Base-by-base conservation (phyloP, 2,329 filamentous ascomycete genomes). In the Xylaria multiplex region DNA sequence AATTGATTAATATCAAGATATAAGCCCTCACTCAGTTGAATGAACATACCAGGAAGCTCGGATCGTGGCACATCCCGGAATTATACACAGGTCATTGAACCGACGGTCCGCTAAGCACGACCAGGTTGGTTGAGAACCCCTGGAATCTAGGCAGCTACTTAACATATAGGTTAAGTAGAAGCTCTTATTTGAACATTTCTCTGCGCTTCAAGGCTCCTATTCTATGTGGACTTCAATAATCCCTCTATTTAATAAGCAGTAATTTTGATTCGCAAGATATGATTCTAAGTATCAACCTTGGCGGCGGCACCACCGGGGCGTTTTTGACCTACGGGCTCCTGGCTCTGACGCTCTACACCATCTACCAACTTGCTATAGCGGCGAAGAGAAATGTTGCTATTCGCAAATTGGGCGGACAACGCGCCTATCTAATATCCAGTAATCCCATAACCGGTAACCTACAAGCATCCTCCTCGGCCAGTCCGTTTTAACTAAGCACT, bases 341-440 rank as follows among this genome's bases (percentile, higher is more conserved):
- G 3, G 8, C 13, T 1, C n/a, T 67, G 5, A 9, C 35, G 6
- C n/a, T 62, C 54, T 66, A 60, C 35, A 8, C 59, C 14, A n/a
- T 22, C 14, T 66, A 69, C 40, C 65, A 60, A 32, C 8, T 69
- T 24, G 49, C 43, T 24, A 16, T 57, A 22, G 53, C 24, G 9
- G 53, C 46, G 13, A 61, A 37, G 35, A 60, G 50, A 52, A 62
- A 67, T 58, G 54, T 56, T 9, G 56, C 63, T 8, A 70, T 70
- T 43, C 66, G 68, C n/a, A 68, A 53, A 43, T 22, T 67, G 9
- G 68, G 68, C 7, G 68, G 68, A 8, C 63, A 58, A 9, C 63
- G 66, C 27, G 66, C 66, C 42, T 54, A 68, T 46, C 11, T 62
- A 5, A 24, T 68, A n/a, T 45, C 9, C n/a, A 65, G 52, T 13